Evolutionary conservation across 2,329 filamentous ascomycete species (phyloP).

Genomic region (Fusarium sp.): DNA sequence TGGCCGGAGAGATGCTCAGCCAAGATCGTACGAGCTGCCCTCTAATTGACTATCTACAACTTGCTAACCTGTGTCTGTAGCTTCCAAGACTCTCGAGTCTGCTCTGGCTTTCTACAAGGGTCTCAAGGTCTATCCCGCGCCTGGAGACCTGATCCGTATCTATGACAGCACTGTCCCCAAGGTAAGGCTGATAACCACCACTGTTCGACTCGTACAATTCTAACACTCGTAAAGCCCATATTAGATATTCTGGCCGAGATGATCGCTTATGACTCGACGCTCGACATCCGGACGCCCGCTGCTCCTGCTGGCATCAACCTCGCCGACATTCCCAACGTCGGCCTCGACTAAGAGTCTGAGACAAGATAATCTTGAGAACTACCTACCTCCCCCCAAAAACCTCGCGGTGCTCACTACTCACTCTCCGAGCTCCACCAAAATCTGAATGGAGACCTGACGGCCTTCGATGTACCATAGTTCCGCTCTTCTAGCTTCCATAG

Average conservation of each 20-base stretch:
- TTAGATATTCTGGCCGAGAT: conserved; percentile 97
- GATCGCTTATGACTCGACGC: conserved; percentile 88
- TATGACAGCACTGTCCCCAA: conserved; percentile 99
- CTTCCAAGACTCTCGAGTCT: conserved; percentile 79
- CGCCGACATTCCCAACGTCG: conserved; percentile 62
- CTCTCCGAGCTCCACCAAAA: conserved; percentile 25
- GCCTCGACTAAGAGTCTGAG: conserved; percentile 61
- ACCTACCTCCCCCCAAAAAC: conserved; percentile 17
- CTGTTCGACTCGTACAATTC: not conserved
- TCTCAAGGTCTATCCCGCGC: conserved; percentile 96
- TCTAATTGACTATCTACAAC: not conserved
- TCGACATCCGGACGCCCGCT: conserved; percentile 67
- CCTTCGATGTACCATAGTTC: conserved; percentile 56
- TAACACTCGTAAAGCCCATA: conserved; percentile 72
- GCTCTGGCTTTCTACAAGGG: conserved; percentile 98
- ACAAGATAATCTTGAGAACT: conserved; percentile 32
- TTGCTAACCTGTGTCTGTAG: conserved; percentile 53
- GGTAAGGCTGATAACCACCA: conserved; percentile 59
- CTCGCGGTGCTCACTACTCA: conserved; percentile 17
- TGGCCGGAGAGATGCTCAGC: conserved; percentile 85
- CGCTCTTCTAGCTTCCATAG: conserved; percentile 52
- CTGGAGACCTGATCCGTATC: conserved; percentile 91
- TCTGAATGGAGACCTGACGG: conserved; percentile 45
- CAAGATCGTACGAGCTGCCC: conserved; percentile 75
- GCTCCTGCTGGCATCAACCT: conserved; percentile 55